Evolutionary conservation across 1,284 basidiomycete species (phyloP).

Genomic region (Pseudomicrostroma phylloplanum): DNA sequence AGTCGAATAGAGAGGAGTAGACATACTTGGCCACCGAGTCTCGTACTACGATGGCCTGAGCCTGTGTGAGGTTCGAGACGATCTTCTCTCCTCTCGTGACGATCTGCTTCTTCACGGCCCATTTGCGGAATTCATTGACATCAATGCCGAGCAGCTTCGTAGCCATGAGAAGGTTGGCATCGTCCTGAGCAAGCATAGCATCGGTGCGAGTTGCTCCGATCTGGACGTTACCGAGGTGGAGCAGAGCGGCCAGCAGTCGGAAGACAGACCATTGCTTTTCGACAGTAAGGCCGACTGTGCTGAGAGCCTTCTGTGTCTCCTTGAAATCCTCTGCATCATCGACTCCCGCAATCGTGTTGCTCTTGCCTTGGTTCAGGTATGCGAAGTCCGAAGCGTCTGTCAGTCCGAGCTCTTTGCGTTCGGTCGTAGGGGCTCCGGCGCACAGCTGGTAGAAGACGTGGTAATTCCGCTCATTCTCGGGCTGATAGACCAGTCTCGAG

Average conservation of each 20-base stretch:
- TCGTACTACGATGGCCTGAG: slow-evolving; percentile 88
- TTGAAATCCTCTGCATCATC: slow-evolving; percentile 95
- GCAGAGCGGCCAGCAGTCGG: slow-evolving; percentile 79
- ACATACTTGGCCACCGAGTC: slow-evolving; percentile 98
- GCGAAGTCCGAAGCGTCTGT: slow-evolving; percentile 79
- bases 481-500: slow-evolving; percentile 86
- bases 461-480: slow-evolving; percentile 80
- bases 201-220: slow-evolving; percentile 76
- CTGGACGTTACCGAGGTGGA: slow-evolving; percentile 95
- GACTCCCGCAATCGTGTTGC: slow-evolving; percentile 73
- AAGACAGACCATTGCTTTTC: slow-evolving; percentile 99
- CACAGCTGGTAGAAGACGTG: slow-evolving; percentile 99
- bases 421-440: slow-evolving; percentile 87
- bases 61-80: slow-evolving; percentile 72
- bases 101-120: slow-evolving; percentile 97
- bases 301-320: slow-evolving; percentile 84
- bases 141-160: slow-evolving; percentile 86
- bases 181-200: slow-evolving; percentile 75
- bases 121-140: slow-evolving; percentile 91
- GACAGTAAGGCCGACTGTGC: slow-evolving; percentile 91
- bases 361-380: slow-evolving; percentile 88
- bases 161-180: slow-evolving; percentile 71
- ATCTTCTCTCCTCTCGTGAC: slow-evolving; percentile 93
- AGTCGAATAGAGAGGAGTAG: slow-evolving; percentile 97
- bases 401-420: slow-evolving; percentile 87